Evolutionary conservation across 331 rosid genomes (phyloP), one percentile per base, ranked within the genome.

Genomic region (Acacia concinna): DNA sequence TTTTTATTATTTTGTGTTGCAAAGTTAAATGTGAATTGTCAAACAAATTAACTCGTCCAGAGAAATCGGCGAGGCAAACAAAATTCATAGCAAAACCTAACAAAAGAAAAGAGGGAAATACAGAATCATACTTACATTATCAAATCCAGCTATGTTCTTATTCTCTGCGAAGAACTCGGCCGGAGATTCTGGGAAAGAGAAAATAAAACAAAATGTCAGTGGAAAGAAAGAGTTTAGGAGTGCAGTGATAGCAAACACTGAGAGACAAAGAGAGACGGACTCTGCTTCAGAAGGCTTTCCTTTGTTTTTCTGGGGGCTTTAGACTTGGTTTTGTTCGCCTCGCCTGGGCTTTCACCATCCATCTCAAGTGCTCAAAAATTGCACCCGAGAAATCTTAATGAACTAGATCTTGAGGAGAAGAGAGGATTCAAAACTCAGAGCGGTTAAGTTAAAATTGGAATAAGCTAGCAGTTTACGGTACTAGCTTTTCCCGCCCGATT

Each of bases 91-190:
- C 6, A 68, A 23, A 69, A 44, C 14, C 6, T 43, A 43, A 6
- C 21, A 17, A 44, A 18, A 40, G 49, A 21, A 44, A 44, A 70
- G 47, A 8, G 40, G 38, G 41, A 8, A 70, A 44, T 47, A 12
- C 30, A 64, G 57, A 76, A 81, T 23, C 23, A 59, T 4, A 31
- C 82, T 73, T 77, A 91, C 98, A 77, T 92, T 92, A 73, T 94
- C 98, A 82, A 94, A 94, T 46, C 98, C 97, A 59, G 98, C 98
- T 43, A 94, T 94, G 76, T 94, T 92, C 87, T 94, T 92, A 85
- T 94, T 94, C 89, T 94, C 97, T 0, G 97, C 98, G 66, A 94
- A 92, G 84, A 92, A 94, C 77, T 94, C 97, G 20, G 98, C 98
- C 4, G 96, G 98, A 56, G 98, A 94, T 82, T 94, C 97, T 94